Conservation (phyloP, 2,329 filamentous ascomycete species). For the Volutella citrinella region DNA sequence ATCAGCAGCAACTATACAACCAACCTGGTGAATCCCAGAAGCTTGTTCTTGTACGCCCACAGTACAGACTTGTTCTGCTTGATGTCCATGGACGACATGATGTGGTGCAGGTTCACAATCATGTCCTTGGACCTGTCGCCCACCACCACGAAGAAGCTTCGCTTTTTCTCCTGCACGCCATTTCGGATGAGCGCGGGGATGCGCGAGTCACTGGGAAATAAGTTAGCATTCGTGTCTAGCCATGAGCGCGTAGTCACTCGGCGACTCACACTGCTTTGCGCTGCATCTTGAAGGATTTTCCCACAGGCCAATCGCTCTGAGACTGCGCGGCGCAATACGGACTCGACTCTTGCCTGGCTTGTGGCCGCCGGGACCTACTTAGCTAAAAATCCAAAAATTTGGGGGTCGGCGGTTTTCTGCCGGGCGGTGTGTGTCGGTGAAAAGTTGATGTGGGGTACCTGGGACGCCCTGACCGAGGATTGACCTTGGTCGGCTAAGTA, state of each 20-base stretch:
- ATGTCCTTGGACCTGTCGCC: constrained; percentile 91
- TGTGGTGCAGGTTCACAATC: constrained; percentile 89
- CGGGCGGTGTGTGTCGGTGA: constrained; percentile 32
- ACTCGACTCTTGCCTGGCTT: constrained; percentile 19
- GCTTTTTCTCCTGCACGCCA: constrained; percentile 91
- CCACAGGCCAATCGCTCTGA: constrained; percentile 24
- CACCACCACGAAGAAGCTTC: constrained; percentile 96
- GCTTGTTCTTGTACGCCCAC: constrained; percentile 98
- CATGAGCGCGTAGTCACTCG: no score
- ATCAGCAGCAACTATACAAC: no score
- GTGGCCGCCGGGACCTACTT: constrained; percentile 20
- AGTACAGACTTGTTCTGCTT: constrained; percentile 90
- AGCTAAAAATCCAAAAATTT: constrained; percentile 39
- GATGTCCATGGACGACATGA: constrained; percentile 84
- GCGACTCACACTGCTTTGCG: constrained; percentile 54
- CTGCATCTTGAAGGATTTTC: constrained; percentile 46
- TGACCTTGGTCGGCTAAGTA: no score
- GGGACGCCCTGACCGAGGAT: constrained; percentile 2
- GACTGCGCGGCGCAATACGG: constrained; percentile 27
- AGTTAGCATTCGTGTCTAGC: constrained; percentile 8
- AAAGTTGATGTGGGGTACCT: constrained; percentile 13
- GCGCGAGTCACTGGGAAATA: constrained; percentile 67
- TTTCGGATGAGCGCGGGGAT: constrained; percentile 90
- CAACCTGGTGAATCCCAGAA: constrained; percentile 83
- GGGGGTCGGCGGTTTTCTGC: constrained; percentile 34